Evolutionary conservation across 805 yeast species (phyloP).

Genomic region (Yueomyces sinensis): DNA sequence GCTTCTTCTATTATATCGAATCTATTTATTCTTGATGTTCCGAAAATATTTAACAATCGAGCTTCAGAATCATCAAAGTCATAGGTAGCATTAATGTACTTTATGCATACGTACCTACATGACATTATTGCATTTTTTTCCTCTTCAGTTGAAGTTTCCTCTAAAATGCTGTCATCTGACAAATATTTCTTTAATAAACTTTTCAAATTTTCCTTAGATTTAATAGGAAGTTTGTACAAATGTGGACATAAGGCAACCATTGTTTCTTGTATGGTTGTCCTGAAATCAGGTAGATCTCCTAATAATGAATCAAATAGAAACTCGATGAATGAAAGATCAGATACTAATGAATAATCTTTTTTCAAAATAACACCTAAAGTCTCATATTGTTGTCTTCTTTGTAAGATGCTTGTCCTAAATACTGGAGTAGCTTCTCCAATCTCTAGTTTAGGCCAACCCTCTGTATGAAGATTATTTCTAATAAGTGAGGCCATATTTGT

Average conservation of each 20-base stretch:
- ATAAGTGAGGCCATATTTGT: conserved; percentile 37
- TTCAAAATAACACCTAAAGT: conserved; percentile 57
- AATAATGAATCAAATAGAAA: conserved; percentile 61
- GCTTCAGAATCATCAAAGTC: conserved; percentile 58
- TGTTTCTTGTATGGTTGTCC: conserved; percentile 59
- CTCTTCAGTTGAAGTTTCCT: conserved; percentile 7
- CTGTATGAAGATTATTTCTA: conserved; percentile 36
- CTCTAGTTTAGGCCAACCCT: conserved; percentile 47
- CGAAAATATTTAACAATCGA: conserved; percentile 53
- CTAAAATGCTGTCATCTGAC: conserved; percentile 19
- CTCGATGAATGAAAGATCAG: conserved; percentile 39
- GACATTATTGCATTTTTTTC: conserved; percentile 29
- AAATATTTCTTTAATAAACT: conserved; percentile 25
- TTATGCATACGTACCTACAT: conserved; percentile 50
- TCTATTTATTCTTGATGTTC: conserved; percentile 41
- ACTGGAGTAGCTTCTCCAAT: conserved; percentile 22
- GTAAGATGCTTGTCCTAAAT: conserved; percentile 28
- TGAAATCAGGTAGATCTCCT: conserved; percentile 48
- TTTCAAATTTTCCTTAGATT: conserved; percentile 32
- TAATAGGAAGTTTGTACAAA: conserved; percentile 27
- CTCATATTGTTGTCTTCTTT: conserved; percentile 60
- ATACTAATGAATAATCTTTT: conserved; percentile 29
- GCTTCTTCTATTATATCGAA: conserved; percentile 76
- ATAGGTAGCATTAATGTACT: conserved; percentile 49
- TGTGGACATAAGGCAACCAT: conserved; percentile 44